Base-by-base conservation (phyloP, 2,329 filamentous ascomycete species). In the Paracoccidioides brasiliensis region DNA sequence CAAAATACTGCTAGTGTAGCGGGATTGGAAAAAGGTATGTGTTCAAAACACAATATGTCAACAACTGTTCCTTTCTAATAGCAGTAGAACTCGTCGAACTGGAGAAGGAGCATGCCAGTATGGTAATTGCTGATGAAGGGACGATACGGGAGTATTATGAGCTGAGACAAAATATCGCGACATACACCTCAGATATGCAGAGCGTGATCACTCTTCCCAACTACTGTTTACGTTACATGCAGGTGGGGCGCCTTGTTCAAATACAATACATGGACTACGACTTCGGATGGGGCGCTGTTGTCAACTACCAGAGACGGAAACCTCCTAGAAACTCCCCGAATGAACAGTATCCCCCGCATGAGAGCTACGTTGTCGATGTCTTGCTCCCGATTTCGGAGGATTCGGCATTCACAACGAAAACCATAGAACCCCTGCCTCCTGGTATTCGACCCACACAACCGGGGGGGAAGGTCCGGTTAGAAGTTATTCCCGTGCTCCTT, bases 71-170 rank as follows among this genome's bases (percentile, higher is more conserved):
- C 15, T 35, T 58, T 48, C 66, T 73, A 61, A 73, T 57, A 41
- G 30, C 30, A 49, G n/a, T 57, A 77, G 85, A 95, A 61, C 75
- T 97, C 57, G 81, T 83, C 67, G 79, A 86, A 49, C 73, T 96
- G 37, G 90, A 96, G 69, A 80, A 81, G 57, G 81, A 91, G 68
- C 82, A 83, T 58, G 81, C 86, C 53, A 78, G 78, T 48, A 82
- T 91, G 72, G 75, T 80, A 51, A 95, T 98, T 59, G 77, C 86
- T 0, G 90, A 97, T 65, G 93, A 98, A 72, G 77, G 80, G 4
- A 89, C 84, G 0, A 86, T 98, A 69, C 90, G 90, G 68, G 91
- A 97, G 59, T 98, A 98, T 72, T 95, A 95, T 70, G 86, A 90
- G 52, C 76, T 97, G 46, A 82, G 91, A 56, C 84, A 94, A 65